phyloP scores from a whole-genome alignment of 1,284 basidiomycete species.

The Golubevia sp. region DNA sequence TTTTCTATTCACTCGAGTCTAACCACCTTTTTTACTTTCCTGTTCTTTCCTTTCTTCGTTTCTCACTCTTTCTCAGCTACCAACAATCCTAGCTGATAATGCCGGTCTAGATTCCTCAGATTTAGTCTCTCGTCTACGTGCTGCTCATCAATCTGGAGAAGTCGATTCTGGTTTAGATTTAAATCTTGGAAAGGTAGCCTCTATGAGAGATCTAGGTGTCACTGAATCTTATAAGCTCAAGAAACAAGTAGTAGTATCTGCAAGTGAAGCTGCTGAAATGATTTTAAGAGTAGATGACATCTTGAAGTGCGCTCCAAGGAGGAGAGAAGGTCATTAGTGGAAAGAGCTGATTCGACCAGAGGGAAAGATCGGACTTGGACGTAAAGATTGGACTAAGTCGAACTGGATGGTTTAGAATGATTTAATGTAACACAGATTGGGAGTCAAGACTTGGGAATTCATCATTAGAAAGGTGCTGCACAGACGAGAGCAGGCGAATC shows the following conservation, averaged over 20 bases:
- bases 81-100: conserved; percentile 58
- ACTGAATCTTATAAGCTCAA: conserved; percentile 60
- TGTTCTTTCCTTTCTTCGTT: neutral
- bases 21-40: no score
- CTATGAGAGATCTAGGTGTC: conserved; percentile 49
- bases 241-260: conserved; percentile 51
- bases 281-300: conserved; percentile 58
- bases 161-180: conserved; percentile 43
- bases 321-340: conserved; percentile 54
- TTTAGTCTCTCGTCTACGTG: conserved; percentile 49
- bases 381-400: no score
- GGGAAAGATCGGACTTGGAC: no score
- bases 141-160: conserved; percentile 53
- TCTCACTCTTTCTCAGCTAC: conserved; percentile 9
- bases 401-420: no score
- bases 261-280: conserved; percentile 58
- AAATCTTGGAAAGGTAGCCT: conserved; percentile 34
- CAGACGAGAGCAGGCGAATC: no score
- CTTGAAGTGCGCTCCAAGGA: conserved; percentile 51
- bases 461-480: no score
- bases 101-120: conserved; percentile 54
- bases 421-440: no score
- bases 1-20: no score
- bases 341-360: no score
- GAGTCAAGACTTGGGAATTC: no score